Evolutionary conservation across 208 protist genomes (phyloP), one percentile per base, ranked within the genome.

Genomic region (Leishmania turanica): DNA sequence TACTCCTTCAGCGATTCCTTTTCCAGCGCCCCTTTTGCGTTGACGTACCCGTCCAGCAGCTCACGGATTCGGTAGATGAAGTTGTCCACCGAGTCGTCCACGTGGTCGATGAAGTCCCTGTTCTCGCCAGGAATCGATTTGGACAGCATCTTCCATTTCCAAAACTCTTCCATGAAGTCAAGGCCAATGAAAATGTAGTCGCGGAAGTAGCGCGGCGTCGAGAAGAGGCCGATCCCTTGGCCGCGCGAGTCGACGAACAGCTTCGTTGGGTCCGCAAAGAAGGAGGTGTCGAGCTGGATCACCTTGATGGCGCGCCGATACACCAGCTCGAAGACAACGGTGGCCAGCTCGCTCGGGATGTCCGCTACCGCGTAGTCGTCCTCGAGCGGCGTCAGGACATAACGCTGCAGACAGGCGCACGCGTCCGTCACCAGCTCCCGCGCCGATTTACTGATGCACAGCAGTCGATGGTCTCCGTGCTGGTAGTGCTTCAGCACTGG

Each of bases 121-220:
- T 90, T 89, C 56, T 96, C 92, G 24, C 91, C 94, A 1, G 92
- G 87, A 1, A 96, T 72, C 24, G 42, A 79, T 58, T 83, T 83
- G 13, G 90, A 82, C 17, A 96, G 66, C 51, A 42, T 71, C 79
- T 96, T 96, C 94, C 94, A 97, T 27, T 89, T 80, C 91, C 91
- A 96, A 66, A 97, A 83, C 75, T 96, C 92, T 74, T 93, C 89
- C 58, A 96, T 72, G 8, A 96, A 70, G 75, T 97, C 91, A 21
- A 96, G 87, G 6, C 92, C 91, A 47, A 96, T 85, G 64, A 97
- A 95, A 58, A 96, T 92, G 68, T 90, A 78, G 83, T 97, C 92
- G 21, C 91, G 85, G 76, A 96, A 93, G 87, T 90, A 91, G 62
- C 86, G 85, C 0, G 73, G 74, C 19, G 77, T 88, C 45, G 87